Conservation (phyloP, 2,329 filamentous ascomycete genomes). For the Aspergillus sp. region DNA sequence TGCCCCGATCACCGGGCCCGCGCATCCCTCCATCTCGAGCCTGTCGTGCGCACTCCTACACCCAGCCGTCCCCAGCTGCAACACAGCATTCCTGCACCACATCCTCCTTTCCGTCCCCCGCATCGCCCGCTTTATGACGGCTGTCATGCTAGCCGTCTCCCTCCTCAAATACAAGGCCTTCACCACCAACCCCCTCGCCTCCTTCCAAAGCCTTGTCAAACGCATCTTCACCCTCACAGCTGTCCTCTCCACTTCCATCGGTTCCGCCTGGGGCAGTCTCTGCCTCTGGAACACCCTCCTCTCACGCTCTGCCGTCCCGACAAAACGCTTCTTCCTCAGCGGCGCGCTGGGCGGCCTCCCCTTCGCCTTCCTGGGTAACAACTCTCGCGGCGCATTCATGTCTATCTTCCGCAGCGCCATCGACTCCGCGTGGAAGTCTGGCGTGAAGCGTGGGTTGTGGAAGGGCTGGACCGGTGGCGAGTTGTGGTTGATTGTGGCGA, state of each 20-base stretch:
- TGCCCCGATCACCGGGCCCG: conserved; percentile 70
- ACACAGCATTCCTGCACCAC: conserved; percentile 79
- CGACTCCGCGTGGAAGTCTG: conserved; percentile 84
- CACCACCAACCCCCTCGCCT: conserved; percentile 61
- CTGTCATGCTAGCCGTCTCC: conserved; percentile 62
- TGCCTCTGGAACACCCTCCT: conserved; percentile 81
- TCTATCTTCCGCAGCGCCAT: conserved; percentile 73
- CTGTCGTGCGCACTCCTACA: conserved; percentile 88
- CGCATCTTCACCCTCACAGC: conserved; percentile 67
- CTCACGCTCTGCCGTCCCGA: conserved; percentile 66
- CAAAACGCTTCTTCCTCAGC: conserved; percentile 81
- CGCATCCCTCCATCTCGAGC: conserved; percentile 77
- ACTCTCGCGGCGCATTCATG: conserved; percentile 60
- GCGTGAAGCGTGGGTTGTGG: conserved; percentile 87
- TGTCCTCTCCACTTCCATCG: conserved; percentile 75
- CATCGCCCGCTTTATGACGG: conserved; percentile 62
- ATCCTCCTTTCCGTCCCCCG: conserved; percentile 77
- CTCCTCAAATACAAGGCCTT: conserved; percentile 62
- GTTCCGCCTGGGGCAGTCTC: conserved; percentile 78
- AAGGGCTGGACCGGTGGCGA: conserved; percentile 74
- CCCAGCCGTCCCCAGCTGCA: conserved; percentile 78
- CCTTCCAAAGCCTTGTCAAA: conserved; percentile 60
- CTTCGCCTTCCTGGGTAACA: conserved; percentile 63
- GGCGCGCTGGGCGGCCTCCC: conserved; percentile 72
- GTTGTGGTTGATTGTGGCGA: conserved; percentile 72